A percentile compares a stretch with the other conserved stretches of the same genome.
Conservation (phyloP, 371 early-diverging fungal genomes). For the Apophysomyces elegans region DNA sequence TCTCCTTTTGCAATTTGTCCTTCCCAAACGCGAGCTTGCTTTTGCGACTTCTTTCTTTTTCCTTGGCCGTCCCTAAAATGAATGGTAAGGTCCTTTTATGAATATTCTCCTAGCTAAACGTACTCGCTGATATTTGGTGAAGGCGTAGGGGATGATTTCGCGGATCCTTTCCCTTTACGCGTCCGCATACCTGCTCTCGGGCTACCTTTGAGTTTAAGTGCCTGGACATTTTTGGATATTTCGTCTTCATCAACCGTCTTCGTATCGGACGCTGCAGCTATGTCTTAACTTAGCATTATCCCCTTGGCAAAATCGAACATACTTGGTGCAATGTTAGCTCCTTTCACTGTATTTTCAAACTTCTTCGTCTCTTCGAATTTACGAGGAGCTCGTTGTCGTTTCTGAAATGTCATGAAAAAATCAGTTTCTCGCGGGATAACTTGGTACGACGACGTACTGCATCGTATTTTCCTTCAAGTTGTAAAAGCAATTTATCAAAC, state of each 20-base stretch:
- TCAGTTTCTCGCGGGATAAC: conserved; percentile 1
- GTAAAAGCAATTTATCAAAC: conserved; percentile 42
- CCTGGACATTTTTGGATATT: conserved; percentile 63
- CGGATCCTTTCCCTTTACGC: conserved; percentile 31
- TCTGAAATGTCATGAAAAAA: conserved; percentile 18
- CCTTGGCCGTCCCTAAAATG: conserved; percentile 13
- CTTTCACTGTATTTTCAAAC: conserved; percentile 76
- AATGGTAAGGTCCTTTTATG: neutral
- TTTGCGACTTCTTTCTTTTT: conserved; percentile 54
- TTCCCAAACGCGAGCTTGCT: conserved; percentile 70
- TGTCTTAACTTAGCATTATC: neutral
- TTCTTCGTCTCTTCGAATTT: conserved; percentile 86
- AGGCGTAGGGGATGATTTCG: conserved; percentile 34
- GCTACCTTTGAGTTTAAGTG: conserved; percentile 44
- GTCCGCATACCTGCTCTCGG: conserved; percentile 37
- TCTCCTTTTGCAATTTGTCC: conserved; percentile 65
- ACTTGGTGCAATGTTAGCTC: conserved; percentile 66
- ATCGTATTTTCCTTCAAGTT: conserved; percentile 51
- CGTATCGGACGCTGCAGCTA: neutral
- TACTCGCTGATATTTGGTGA: conserved; percentile 39
- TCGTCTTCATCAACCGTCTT: conserved; percentile 61
- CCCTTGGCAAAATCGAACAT: conserved; percentile 9
- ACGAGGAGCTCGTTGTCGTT: conserved; percentile 65
- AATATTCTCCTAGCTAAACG: conserved; percentile 1
- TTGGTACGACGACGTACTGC: conserved; percentile 27